Percentiles rank a stretch among this genome's conserved stretches.
Evolutionary conservation across 2,329 filamentous ascomycete species (phyloP).

Genomic region (Aspergillus awamori): DNA sequence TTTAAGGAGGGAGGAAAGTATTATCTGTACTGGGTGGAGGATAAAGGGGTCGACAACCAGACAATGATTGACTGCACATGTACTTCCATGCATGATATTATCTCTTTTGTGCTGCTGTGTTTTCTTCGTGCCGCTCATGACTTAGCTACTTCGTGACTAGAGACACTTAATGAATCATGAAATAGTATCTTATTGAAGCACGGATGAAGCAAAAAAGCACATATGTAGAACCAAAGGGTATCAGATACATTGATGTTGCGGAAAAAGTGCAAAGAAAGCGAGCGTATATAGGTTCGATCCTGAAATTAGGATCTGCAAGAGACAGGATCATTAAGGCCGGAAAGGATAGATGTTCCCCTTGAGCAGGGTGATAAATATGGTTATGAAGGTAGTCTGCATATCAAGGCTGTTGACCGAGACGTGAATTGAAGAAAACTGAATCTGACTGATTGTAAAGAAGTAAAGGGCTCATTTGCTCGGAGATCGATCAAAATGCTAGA

Average conservation of each 20-base stretch:
- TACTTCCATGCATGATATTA: no score
- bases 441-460: background rate
- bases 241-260: background rate
- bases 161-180: no score
- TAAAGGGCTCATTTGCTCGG: background rate
- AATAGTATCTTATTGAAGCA: no score
- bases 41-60: no score
- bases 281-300: background rate
- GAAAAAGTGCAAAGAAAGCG: background rate
- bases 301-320: background rate
- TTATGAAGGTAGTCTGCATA: background rate
- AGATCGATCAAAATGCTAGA: conserved; percentile 32
- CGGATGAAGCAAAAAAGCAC: no score
- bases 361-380: background rate
- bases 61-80: no score
- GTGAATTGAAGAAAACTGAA: background rate
- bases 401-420: background rate
- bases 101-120: no score
- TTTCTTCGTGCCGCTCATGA: no score
- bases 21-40: no score
- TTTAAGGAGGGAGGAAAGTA: no score
- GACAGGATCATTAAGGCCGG: background rate
- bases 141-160: no score
- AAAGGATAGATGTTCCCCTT: background rate
- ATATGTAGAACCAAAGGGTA: background rate